Evolutionary conservation across 2,329 filamentous ascomycete species (phyloP).

Genomic region (Alternaria brassicicola): DNA sequence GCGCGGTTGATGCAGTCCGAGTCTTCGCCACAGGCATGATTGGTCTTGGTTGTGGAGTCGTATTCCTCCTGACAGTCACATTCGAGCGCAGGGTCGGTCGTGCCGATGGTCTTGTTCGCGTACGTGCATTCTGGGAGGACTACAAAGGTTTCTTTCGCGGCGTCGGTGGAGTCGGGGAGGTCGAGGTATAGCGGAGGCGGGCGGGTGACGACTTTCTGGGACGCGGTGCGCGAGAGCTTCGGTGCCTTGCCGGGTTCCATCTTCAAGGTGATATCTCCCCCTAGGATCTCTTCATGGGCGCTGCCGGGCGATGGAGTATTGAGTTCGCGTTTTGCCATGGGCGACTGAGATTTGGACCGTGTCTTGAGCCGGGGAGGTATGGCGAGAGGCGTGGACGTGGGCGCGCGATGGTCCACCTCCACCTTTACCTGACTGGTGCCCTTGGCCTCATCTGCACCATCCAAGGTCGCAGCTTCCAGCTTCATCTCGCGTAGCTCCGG

Average conservation of each 20-base stretch:
- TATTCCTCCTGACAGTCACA: conserved; percentile 95
- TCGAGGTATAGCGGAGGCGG: conserved; percentile 72
- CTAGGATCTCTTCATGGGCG: conserved; percentile 61
- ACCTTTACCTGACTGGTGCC: conserved; percentile 34
- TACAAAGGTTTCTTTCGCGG: conserved; percentile 78
- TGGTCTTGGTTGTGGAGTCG: conserved; percentile 63
- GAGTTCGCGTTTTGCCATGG: conserved; percentile 36
- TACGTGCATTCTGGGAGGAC: conserved; percentile 87
- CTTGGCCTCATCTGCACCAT: conserved; percentile 23
- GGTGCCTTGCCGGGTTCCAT: conserved; percentile 67
- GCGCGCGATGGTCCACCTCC: conserved; percentile 32
- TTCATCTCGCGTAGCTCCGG: conserved; percentile 55
- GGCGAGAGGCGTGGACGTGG: conserved; percentile 40
- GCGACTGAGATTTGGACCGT: conserved; percentile 42
- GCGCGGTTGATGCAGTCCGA: conserved; percentile 98
- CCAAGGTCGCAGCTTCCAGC: conserved; percentile 46
- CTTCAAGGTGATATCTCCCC: conserved; percentile 67
- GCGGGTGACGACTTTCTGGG: conserved; percentile 70
- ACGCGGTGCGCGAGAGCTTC: conserved; percentile 74
- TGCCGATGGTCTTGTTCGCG: conserved; percentile 87
- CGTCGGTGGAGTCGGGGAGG: conserved; percentile 76
- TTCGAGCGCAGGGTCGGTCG: conserved; percentile 89
- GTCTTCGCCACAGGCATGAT: conserved; percentile 91
- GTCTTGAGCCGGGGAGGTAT: conserved; percentile 38
- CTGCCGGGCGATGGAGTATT: conserved; percentile 47